phyloP scores from a whole-genome alignment of 2,329 filamentous ascomycete genomes.

The Curvularia sp. region DNA sequence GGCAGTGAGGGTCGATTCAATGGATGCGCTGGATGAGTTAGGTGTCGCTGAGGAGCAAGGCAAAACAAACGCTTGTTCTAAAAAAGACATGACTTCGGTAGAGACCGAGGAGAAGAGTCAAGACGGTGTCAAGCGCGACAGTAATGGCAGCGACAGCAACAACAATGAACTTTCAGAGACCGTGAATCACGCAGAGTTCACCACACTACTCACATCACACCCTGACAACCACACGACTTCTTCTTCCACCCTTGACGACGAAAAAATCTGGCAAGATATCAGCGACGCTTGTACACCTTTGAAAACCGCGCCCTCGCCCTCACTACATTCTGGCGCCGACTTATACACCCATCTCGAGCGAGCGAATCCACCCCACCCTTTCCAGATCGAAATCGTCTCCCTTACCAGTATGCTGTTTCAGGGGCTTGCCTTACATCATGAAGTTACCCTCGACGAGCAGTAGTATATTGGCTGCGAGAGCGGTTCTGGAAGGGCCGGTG shows the following conservation, averaged over 20 bases:
- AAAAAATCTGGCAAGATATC: neutral
- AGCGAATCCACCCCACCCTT: neutral
- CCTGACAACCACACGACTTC: too few species aligned
- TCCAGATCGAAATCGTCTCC: neutral
- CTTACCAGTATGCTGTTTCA: neutral
- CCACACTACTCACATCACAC: too few species aligned
- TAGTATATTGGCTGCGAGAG: neutral
- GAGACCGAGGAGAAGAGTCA: neutral
- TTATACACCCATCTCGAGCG: neutral
- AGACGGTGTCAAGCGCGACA: neutral
- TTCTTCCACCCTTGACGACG: neutral
- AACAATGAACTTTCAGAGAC: neutral
- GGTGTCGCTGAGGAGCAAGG: neutral
- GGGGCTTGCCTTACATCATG: neutral
- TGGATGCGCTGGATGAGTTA: conserved; percentile 12
- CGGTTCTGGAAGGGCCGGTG: too few species aligned
- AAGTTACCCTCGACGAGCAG: neutral
- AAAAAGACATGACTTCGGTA: neutral
- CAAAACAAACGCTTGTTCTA: neutral
- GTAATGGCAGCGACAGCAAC: neutral
- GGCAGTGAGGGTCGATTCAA: conserved; percentile 3
- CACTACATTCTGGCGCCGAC: neutral
- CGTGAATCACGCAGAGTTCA: neutral
- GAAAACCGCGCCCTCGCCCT: neutral
- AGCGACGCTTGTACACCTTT: neutral